A percentile compares a stretch with the other conserved stretches of the same genome.
These are phyloP conservation scores for Candida incommunis DNA, from an alignment of 805 yeast genomes.

Conservation along the genomic window DNA sequence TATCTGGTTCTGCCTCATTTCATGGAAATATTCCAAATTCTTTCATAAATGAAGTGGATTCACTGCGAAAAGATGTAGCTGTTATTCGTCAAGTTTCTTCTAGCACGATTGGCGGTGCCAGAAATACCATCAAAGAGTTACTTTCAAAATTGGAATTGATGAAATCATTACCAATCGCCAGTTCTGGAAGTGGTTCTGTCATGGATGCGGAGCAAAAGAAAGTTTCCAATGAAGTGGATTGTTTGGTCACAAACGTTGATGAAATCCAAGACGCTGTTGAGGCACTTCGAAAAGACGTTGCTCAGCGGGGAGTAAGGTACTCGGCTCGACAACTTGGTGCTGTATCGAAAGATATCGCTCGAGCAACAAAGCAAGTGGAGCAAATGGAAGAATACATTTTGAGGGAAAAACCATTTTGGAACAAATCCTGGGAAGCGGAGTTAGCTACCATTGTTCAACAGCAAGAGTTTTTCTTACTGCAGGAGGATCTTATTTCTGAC, in stretches of 20 bases:
- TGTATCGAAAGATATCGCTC: conserved; percentile 48
- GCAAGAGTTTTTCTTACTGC: conserved; percentile 81
- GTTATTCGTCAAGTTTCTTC: conserved; percentile 43
- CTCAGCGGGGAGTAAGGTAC: conserved; percentile 78
- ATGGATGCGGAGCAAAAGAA: conserved; percentile 65
- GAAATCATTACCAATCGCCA: conserved; percentile 27
- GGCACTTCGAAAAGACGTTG: conserved; percentile 78
- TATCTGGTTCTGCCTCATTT: neutral
- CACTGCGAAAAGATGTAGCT: conserved; percentile 42
- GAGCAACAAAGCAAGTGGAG: conserved; percentile 39
- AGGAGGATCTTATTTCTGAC: conserved; percentile 73
- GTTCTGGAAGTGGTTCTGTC: conserved; percentile 16
- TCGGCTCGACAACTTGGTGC: conserved; percentile 54
- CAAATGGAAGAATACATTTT: conserved; percentile 46
- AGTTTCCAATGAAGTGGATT: conserved; percentile 65
- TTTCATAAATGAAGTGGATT: conserved; percentile 4
- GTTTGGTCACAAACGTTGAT: conserved; percentile 64
- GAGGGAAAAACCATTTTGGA: conserved; percentile 74
- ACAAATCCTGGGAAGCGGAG: conserved; percentile 82
- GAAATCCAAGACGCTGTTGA: conserved; percentile 88
- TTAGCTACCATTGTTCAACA: conserved; percentile 84
- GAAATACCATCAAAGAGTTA: conserved; percentile 30
- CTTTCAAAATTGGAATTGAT: conserved; percentile 35
- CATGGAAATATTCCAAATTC: neutral
- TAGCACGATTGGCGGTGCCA: conserved; percentile 29